Base-by-base conservation (phyloP, 306 rosid species). In the Trichosanthes cucumerina region DNA sequence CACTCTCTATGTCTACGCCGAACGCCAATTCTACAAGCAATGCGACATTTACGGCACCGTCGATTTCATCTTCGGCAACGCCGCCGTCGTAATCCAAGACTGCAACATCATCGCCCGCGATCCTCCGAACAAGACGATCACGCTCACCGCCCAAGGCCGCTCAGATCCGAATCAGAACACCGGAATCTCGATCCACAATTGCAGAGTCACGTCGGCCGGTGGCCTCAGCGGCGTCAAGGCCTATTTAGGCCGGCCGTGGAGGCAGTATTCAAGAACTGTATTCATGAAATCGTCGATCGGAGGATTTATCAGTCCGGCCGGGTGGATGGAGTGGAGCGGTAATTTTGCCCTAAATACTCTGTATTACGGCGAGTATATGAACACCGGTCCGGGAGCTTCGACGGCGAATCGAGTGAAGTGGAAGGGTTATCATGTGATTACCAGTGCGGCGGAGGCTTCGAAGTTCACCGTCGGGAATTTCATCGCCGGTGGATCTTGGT, bases 21-120 rank as follows among this genome's bases (percentile, higher is more conserved):
- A 88, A 16, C 77, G 98, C 13, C 98, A 93, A 82, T 93, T 93
- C 43, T 93, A 91, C 8, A 81, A 85, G 11, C 90, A 93, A 57
- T 93, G 97, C 70, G 85, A 89, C 84, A 91, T 93, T 0, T 91
- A 91, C 15, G 97, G 97, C 16, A 93, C 97, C 0, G 96, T 93
- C 2, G 96, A 93, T 46, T 93, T 93, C 15, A 91, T 93, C 43
- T 93, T 93, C 4, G 97, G 97, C 3, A 91, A 93, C 1, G 97
- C 96, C 0, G 97, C 94, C 0, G 95, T 82, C 0, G 98, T 93
- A 3, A n/a, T 93, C 1, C 98, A 93, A 79, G 87, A 84, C 5
- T 89, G 90, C 54, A 91, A 91, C 75, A 89, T 93, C 8, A 87
- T 52, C 33, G 91, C 93, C 0, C 86, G 91, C 6, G 79, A 78